Evolutionary conservation across 192 early-diverging fungal genomes (phyloP).

Genomic region (Chytriomyces hyalinus): DNA sequence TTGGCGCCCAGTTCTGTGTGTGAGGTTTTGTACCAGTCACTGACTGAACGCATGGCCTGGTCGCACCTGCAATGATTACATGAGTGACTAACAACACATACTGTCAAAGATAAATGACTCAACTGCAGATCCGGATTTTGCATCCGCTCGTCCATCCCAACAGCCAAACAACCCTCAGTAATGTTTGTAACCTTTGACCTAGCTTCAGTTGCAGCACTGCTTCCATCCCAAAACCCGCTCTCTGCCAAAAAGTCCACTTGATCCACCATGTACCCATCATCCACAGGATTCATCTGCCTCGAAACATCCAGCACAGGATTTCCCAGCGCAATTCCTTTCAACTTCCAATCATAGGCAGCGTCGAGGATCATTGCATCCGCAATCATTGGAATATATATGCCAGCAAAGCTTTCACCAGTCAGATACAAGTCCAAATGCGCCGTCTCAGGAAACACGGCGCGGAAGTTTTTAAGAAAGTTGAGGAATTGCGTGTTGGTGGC

Average conservation of each 20-base stretch:
- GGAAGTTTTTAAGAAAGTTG: conserved; percentile 35
- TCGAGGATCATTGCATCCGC: neutral
- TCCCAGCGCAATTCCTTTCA: conserved; percentile 59
- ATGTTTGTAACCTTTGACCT: too few relatives aligned
- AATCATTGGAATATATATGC: conserved; percentile 22
- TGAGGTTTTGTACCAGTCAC: neutral
- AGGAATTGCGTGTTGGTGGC: conserved; percentile 7
- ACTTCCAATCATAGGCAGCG: neutral
- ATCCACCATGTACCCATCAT: conserved; percentile 27
- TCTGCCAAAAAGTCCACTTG: conserved; percentile 45
- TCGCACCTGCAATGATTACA: too few relatives aligned
- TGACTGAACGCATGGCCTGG: neutral
- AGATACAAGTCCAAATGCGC: conserved; percentile 62
- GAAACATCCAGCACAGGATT: conserved; percentile 52
- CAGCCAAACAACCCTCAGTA: too few relatives aligned
- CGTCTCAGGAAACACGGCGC: conserved; percentile 57
- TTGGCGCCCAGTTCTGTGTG: neutral
- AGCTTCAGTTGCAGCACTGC: too few relatives aligned
- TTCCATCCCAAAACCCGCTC: too few relatives aligned
- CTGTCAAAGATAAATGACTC: too few relatives aligned
- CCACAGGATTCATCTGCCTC: conserved; percentile 35
- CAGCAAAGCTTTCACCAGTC: conserved; percentile 46
- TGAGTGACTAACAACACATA: too few relatives aligned
- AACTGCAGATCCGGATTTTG: neutral
- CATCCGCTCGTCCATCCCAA: too few relatives aligned